Evolutionary conservation across 2,329 filamentous ascomycete genomes (phyloP).

Genomic region (Setomelanomma holmii): DNA sequence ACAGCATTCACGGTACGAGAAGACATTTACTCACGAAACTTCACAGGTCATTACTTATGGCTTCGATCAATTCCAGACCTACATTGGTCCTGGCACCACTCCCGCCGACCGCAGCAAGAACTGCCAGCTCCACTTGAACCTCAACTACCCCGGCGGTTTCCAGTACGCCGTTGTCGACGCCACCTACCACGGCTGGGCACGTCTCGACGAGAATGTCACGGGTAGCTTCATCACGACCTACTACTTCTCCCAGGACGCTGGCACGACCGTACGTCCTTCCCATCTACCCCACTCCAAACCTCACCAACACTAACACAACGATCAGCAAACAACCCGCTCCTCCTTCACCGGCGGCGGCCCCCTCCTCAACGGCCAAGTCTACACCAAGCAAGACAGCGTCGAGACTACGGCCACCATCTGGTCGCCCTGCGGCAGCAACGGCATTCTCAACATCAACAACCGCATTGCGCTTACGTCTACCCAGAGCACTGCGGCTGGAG

Average conservation of each 20-base stretch:
- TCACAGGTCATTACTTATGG: conserved; percentile 42
- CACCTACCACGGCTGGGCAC: conserved; percentile 48
- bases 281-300: not conserved
- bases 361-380: conserved; percentile 51
- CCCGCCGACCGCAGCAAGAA: conserved; percentile 43
- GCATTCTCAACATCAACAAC: conserved; percentile 46
- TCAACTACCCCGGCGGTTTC: conserved; percentile 49
- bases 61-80: conserved; percentile 45
- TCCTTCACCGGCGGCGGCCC: conserved; percentile 43
- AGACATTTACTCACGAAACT: conserved; percentile 7
- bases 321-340: conserved; percentile 31
- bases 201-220: conserved; percentile 42
- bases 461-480: conserved; percentile 34
- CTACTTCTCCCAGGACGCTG: conserved; percentile 47
- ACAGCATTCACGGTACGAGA: conserved; percentile 3
- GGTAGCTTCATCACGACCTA: conserved; percentile 46
- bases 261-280: conserved; percentile 30
- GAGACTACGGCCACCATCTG: conserved; percentile 44
- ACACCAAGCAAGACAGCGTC: conserved; percentile 54
- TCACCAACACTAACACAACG: not conserved
- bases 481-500: conserved; percentile 30
- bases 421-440: conserved; percentile 43
- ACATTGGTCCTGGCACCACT: conserved; percentile 40
- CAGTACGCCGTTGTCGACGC: conserved; percentile 45
- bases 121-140: conserved; percentile 46